phyloP scores from a whole-genome alignment of 2,329 filamentous ascomycete genomes.

The Pseudonectria foliicola region DNA sequence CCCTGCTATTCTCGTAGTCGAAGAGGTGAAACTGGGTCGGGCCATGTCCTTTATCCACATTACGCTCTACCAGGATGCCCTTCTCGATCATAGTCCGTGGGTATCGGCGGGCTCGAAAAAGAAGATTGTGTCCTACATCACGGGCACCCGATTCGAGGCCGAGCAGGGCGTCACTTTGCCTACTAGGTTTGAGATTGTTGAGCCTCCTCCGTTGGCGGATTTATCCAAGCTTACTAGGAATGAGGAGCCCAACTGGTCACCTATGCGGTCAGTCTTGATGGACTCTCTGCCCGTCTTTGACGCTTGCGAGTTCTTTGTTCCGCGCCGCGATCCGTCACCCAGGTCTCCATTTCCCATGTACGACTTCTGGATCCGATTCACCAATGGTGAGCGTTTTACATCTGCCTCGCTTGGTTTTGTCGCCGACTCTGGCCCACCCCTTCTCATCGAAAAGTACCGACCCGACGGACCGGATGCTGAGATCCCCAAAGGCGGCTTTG shows the following conservation, averaged over 20 bases:
- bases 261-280: slow-evolving; percentile 10
- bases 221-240: slow-evolving; percentile 5
- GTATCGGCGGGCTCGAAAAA: slow-evolving; percentile 24
- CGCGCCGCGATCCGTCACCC: slow-evolving; percentile 6
- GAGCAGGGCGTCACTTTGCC: slow-evolving; percentile 24
- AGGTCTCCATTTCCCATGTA: slow-evolving; percentile 7
- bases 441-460: slow-evolving; percentile 50
- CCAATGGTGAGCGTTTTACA: slow-evolving; percentile 54
- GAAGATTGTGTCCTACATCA: slow-evolving; percentile 32
- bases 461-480: slow-evolving; percentile 19
- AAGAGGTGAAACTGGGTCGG: slow-evolving; percentile 35
- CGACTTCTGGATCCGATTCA: slow-evolving; percentile 54
- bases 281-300: slow-evolving; percentile 17
- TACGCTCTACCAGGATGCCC: slow-evolving; percentile 33
- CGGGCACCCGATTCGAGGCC: slow-evolving; percentile 22
- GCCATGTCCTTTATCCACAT: slow-evolving; percentile 35
- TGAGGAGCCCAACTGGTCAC: slow-evolving; percentile 13
- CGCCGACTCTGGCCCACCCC: slow-evolving; percentile 58
- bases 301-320: slow-evolving; percentile 26
- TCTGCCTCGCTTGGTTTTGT: slow-evolving; percentile 58
- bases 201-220: slow-evolving; percentile 10
- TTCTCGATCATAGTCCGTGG: slow-evolving; percentile 28
- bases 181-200: slow-evolving; percentile 18
- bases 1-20: slow-evolving; percentile 30
- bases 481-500: slow-evolving; percentile 12